phyloP scores from a whole-genome alignment of 768 basidiomycete species.

The Agaricus subrufescens region DNA sequence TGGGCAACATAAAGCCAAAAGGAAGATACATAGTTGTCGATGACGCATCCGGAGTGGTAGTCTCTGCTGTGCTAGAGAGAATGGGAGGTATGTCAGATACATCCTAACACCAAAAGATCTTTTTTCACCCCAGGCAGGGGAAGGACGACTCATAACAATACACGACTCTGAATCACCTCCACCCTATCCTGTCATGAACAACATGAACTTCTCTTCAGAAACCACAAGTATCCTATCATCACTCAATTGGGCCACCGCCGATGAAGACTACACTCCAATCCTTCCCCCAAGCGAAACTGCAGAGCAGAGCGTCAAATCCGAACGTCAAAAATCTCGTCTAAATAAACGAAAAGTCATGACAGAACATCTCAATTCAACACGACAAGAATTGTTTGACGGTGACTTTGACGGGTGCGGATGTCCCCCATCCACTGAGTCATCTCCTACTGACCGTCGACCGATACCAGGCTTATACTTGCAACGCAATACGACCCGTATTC shows the following conservation, averaged over 20 bases:
- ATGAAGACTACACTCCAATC: slow-evolving; percentile 68
- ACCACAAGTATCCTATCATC: slow-evolving; percentile 52
- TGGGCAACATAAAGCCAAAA: slow-evolving; percentile 81
- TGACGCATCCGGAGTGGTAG: slow-evolving; percentile 85
- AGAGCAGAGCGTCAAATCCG: slow-evolving; percentile 57
- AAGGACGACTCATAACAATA: slow-evolving; percentile 78
- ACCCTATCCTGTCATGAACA: slow-evolving; percentile 73
- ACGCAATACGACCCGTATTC: slow-evolving; percentile 84
- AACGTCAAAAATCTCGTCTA: slow-evolving; percentile 64
- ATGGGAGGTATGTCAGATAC: slow-evolving; percentile 61
- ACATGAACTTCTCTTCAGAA: slow-evolving; percentile 81
- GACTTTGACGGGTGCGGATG: slow-evolving; percentile 79
- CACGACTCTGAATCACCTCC: slow-evolving; percentile 92
- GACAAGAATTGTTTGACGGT: slow-evolving; percentile 81
- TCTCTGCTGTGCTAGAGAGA: slow-evolving; percentile 79
- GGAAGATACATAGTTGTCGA: slow-evolving; percentile 89
- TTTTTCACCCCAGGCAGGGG: slow-evolving; percentile 38
- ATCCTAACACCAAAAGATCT: background rate
- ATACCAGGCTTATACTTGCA: slow-evolving; percentile 55
- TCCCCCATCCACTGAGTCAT: background rate
- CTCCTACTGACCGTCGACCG: background rate
- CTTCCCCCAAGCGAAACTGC: slow-evolving; percentile 56
- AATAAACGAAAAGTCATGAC: slow-evolving; percentile 75
- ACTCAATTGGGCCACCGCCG: slow-evolving; percentile 89
- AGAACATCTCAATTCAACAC: slow-evolving; percentile 52